phyloP scores from a whole-genome alignment of 768 basidiomycete species.

The Tulasnella sp. region DNA sequence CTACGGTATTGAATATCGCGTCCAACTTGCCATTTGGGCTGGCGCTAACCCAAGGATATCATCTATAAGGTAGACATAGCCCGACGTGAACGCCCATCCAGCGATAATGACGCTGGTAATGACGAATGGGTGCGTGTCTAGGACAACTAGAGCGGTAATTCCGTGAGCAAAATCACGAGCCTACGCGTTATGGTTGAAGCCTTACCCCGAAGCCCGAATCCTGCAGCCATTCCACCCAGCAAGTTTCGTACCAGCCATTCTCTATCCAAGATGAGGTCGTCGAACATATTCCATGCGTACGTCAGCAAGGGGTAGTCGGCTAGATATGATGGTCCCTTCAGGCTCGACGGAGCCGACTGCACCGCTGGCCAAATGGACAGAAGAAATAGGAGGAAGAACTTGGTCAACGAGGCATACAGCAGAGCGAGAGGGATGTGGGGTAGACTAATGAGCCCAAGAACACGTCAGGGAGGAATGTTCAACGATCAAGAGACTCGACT shows the following conservation, averaged over 20 bases:
- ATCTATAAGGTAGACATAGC: neutral
- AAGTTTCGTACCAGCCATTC: constrained; percentile 81
- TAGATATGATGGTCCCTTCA: neutral
- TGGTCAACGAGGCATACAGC: constrained; percentile 76
- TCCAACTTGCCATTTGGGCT: neutral
- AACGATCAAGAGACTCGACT: neutral
- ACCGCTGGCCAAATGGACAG: constrained; percentile 63
- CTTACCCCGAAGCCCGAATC: constrained; percentile 74
- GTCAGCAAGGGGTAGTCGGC: constrained; percentile 34
- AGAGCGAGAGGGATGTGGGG: constrained; percentile 71
- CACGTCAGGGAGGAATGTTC: neutral
- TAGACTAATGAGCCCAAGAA: constrained; percentile 37
- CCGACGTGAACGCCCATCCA: constrained; percentile 45
- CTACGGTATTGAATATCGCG: neutral
- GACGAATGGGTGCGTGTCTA: constrained; percentile 66
- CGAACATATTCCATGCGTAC: constrained; percentile 47
- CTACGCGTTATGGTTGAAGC: neutral
- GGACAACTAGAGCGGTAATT: constrained; percentile 47
- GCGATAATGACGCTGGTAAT: constrained; percentile 66
- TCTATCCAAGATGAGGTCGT: constrained; percentile 66
- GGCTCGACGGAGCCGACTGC: neutral
- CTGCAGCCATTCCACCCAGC: constrained; percentile 78
- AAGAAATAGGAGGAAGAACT: constrained; percentile 73
- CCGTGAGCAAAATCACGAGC: neutral
- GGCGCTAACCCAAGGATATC: neutral